phyloP scores from a whole-genome alignment of 2,329 filamentous ascomycete species.

The Phaeosphaeriaceae sp. region DNA sequence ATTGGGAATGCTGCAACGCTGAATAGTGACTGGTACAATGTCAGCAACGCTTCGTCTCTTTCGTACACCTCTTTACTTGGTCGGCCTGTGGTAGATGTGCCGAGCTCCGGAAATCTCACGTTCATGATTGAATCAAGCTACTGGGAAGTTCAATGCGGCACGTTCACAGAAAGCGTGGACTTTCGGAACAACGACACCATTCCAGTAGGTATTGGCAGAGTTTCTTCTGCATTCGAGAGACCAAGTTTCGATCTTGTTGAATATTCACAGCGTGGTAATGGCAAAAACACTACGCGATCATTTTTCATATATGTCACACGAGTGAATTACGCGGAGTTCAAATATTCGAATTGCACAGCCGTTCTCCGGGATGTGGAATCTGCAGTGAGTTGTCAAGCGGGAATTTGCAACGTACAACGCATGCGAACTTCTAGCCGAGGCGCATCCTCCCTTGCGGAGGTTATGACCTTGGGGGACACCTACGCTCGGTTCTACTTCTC shows the following conservation, averaged over 20 bases:
- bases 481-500: too few species aligned
- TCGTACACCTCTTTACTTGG: constrained; percentile 8
- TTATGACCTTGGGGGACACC: too few species aligned
- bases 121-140: constrained; percentile 7
- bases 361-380: background rate
- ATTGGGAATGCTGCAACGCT: background rate
- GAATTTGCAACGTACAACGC: background rate
- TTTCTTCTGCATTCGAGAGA: background rate
- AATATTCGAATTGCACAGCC: background rate
- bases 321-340: too few species aligned
- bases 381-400: background rate
- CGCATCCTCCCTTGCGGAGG: background rate
- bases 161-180: background rate
- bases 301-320: too few species aligned
- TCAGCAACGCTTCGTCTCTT: background rate
- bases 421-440: background rate
- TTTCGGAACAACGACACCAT: background rate
- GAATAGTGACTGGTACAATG: background rate
- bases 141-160: constrained; percentile 6
- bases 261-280: too few species aligned
- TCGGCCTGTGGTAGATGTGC: constrained; percentile 4
- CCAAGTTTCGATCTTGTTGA: background rate
- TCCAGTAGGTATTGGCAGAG: background rate
- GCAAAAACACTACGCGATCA: too few species aligned
- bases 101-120: constrained; percentile 3